Percentiles rank a stretch among this genome's conserved stretches.
Conservation (phyloP, 2,329 filamentous ascomycete species). For the Cordyceps sp. region DNA sequence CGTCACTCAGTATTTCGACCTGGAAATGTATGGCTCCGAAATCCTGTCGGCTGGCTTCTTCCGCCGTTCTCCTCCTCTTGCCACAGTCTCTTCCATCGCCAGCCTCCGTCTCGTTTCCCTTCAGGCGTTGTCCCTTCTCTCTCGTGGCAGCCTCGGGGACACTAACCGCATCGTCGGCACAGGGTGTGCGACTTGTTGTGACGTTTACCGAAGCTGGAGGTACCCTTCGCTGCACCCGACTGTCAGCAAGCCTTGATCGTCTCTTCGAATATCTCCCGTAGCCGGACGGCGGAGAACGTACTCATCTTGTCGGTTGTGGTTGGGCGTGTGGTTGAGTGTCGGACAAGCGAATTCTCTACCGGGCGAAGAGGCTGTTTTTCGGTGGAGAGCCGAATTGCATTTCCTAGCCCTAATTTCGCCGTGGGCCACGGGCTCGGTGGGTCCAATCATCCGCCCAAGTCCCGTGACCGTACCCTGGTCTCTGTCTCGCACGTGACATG, state of each 20-base stretch:
- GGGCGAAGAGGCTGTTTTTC: conserved; percentile 17
- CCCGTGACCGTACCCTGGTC: conserved; percentile 18
- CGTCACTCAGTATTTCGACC: conserved; percentile 8
- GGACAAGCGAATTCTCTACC: conserved; percentile 17
- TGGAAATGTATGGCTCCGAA: conserved; percentile 2
- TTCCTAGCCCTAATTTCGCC: conserved; percentile 18
- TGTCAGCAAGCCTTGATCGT: conserved; percentile 8
- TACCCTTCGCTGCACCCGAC: conserved; percentile 34
- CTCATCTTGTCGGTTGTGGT: conserved; percentile 38
- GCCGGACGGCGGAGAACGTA: conserved; percentile 20
- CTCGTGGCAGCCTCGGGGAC: neutral
- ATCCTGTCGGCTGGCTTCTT: too few species aligned
- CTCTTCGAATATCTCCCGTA: neutral
- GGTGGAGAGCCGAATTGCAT: conserved; percentile 18
- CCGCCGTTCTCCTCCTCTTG: neutral
- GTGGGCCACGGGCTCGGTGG: conserved; percentile 7
- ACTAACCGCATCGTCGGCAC: conserved; percentile 96
- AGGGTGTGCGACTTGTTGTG: conserved; percentile 98
- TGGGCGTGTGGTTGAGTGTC: conserved; percentile 22
- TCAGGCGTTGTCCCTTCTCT: neutral
- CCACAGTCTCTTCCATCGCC: conserved; percentile 1
- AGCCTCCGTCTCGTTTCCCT: neutral
- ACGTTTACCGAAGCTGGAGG: conserved; percentile 44
- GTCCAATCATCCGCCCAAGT: conserved; percentile 8
- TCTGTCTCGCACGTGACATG: conserved; percentile 4